These are phyloP conservation scores for Calonectria fujianensis DNA, from an alignment of 2,329 filamentous ascomycete genomes.

Conservation along the genomic window DNA sequence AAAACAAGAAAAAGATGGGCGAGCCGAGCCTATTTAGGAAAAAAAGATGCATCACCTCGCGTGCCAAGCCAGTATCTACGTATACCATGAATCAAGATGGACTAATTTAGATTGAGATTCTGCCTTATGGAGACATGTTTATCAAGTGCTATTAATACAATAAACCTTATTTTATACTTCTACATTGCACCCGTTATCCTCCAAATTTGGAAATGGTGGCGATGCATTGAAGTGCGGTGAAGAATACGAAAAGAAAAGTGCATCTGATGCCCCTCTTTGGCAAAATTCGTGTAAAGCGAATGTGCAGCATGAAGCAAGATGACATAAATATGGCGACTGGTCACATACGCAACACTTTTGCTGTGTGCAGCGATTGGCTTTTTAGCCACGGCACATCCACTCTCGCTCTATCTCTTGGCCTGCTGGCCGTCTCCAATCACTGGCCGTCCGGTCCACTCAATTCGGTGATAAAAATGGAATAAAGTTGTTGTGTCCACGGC, in stretches of 20 bases:
- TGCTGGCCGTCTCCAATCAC: not conserved
- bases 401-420: not conserved
- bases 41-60: not conserved
- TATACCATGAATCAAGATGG: not conserved
- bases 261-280: not conserved
- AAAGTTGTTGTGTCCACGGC: not conserved
- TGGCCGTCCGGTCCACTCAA: not conserved
- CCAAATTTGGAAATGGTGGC: not conserved
- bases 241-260: not conserved
- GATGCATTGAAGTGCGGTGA: not conserved
- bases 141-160: conserved; percentile 1
- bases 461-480: not conserved
- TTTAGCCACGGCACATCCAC: not conserved
- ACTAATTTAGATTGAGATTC: not conserved
- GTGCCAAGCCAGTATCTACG: not conserved
- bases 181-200: not conserved
- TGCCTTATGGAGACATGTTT: not conserved
- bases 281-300: not conserved
- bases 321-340: not conserved
- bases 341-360: not conserved
- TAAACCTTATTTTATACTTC: not conserved
- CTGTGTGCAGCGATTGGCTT: not conserved
- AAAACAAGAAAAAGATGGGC: not conserved
- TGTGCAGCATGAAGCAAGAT: not conserved
- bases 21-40: not conserved